Base-by-base conservation (phyloP, 495 filamentous ascomycete species). In the Penicillium daleae region DNA sequence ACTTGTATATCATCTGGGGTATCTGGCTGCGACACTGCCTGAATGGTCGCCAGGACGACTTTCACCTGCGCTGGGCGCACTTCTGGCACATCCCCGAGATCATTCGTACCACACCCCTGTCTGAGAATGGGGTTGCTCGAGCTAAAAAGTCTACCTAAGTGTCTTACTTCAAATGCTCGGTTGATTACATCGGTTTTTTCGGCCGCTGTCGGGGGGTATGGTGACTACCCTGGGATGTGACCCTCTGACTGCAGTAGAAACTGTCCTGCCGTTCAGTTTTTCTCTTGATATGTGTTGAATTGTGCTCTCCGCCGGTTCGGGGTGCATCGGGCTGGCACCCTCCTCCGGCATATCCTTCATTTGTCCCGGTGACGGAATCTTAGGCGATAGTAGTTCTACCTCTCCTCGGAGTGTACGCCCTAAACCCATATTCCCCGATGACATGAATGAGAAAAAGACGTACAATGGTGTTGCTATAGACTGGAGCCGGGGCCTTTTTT, bases 21-120 rank as follows among this genome's bases (percentile, higher is more conserved):
- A 89, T 96, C 26, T 97, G 91, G 89, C 82, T 96, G 9, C 86
- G 90, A 39, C 88, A 90, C 62, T 92, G 90, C 65, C 76, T 97
- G 54, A 92, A 94, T 61, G 82, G 87, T 5, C 83, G 83, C 21
- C 91, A 95, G 72, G 85, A 90, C 21, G 86, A 93, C 64, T 96
- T 87, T 69, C 80, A 85, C 67, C 75, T 97, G 58, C 68, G 83
- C 56, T 97, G 93, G 93, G 83, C 86, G 8, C 83, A 81, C 32
- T 67, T 88, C 40, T 84, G 85, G 69, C 84, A 83, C 0, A 72
- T 96, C 57, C 93, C 93, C 7, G 82, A 87, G 39, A 81, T 96
- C 4, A 74, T 87, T 48, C 79, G 78, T 53, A 72, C 67, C 26
- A 66, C 64, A 13, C 59, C 61, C 17, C 21, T 50, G 39, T 49